Evolutionary conservation across 164 flowering plant species (phyloP).

Genomic region (Vitis labrusca): DNA sequence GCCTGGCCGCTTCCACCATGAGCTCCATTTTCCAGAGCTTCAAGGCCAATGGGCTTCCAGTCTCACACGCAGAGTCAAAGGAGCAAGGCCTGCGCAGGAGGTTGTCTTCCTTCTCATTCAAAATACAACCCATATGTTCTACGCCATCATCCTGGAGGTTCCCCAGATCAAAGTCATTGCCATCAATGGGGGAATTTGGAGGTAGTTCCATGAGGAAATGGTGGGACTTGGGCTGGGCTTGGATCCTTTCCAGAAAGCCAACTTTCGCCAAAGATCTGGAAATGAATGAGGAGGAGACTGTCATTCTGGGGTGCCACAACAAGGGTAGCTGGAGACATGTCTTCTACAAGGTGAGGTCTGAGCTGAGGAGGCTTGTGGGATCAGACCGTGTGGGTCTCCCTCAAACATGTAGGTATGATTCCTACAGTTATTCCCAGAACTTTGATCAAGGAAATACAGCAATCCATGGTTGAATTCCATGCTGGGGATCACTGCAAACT

Average conservation of each 20-base stretch:
- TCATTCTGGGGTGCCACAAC: slow-evolving; percentile 43
- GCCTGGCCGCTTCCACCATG: neutral
- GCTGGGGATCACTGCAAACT: too few relatives aligned
- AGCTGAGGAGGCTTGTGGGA: slow-evolving; percentile 49
- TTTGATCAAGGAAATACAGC: slow-evolving; percentile 29
- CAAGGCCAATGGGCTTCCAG: slow-evolving; percentile 9
- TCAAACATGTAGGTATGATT: slow-evolving; percentile 48
- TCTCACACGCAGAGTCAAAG: slow-evolving; percentile 26
- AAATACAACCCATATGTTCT: slow-evolving; percentile 36
- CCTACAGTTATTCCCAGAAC: slow-evolving; percentile 43
- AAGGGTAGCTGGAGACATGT: slow-evolving; percentile 74
- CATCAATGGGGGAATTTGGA: slow-evolving; percentile 50
- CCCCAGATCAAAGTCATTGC: slow-evolving; percentile 62
- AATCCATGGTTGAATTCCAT: neutral
- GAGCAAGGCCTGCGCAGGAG: slow-evolving; percentile 40
- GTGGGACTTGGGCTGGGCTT: slow-evolving; percentile 79
- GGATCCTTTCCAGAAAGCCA: slow-evolving; percentile 77
- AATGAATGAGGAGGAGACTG: slow-evolving; percentile 67
- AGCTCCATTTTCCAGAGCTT: slow-evolving; percentile 13
- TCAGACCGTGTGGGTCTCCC: slow-evolving; percentile 42
- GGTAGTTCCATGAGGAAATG: slow-evolving; percentile 61
- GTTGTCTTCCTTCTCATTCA: slow-evolving; percentile 55
- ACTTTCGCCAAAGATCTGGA: slow-evolving; percentile 78
- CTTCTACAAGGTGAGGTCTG: slow-evolving; percentile 54
- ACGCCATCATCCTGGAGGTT: slow-evolving; percentile 48